Percentiles rank a stretch among this genome's conserved stretches.
phyloP scores from a whole-genome alignment of 495 filamentous ascomycete species.

The Neurospora sp. region DNA sequence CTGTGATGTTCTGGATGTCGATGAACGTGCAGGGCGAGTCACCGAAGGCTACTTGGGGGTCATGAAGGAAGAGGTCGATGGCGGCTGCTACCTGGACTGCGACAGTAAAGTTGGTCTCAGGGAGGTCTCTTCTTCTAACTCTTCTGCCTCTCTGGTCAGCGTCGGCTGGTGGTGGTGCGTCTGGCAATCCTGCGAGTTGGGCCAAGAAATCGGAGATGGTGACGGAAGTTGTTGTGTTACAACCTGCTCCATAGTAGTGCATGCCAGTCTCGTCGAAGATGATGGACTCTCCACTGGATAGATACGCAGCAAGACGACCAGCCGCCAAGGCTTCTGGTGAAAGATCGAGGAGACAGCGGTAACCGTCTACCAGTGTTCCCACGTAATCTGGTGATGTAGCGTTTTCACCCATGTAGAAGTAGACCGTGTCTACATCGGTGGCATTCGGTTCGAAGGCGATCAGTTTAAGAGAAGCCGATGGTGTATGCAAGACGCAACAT shows the following conservation, averaged over 20 bases:
- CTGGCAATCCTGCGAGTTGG: slow-evolving; percentile 7
- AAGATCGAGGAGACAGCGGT: slow-evolving; percentile 7
- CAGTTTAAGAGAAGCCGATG: slow-evolving; percentile 4
- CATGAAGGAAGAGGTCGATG: slow-evolving; percentile 1
- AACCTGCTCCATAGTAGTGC: slow-evolving; percentile 10
- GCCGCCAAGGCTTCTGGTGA: slow-evolving; percentile 9
- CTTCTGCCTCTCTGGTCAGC: too few species aligned
- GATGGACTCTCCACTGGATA: slow-evolving; percentile 5
- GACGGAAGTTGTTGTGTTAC: slow-evolving; percentile 6
- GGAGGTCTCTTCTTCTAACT: background rate
- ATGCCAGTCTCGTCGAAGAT: slow-evolving; percentile 14
- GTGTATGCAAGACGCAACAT: slow-evolving; percentile 13
- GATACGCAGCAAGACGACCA: slow-evolving; percentile 3
- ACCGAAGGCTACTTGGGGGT: slow-evolving; percentile 10
- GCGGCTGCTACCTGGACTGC: slow-evolving; percentile 6
- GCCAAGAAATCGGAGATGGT: slow-evolving; percentile 8
- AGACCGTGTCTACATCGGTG: slow-evolving; percentile 1
- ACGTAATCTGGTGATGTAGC: slow-evolving; percentile 13
- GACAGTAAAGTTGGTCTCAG: slow-evolving; percentile 13
- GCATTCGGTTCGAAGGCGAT: slow-evolving; percentile 5
- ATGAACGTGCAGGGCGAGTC: slow-evolving; percentile 9
- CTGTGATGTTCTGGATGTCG: background rate
- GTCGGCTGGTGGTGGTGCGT: background rate
- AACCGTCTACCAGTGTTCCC: slow-evolving; percentile 8
- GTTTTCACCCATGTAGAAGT: slow-evolving; percentile 12